These are phyloP conservation scores for Dioszegia hungarica DNA, from an alignment of 768 basidiomycete genomes.

Conservation along the genomic window DNA sequence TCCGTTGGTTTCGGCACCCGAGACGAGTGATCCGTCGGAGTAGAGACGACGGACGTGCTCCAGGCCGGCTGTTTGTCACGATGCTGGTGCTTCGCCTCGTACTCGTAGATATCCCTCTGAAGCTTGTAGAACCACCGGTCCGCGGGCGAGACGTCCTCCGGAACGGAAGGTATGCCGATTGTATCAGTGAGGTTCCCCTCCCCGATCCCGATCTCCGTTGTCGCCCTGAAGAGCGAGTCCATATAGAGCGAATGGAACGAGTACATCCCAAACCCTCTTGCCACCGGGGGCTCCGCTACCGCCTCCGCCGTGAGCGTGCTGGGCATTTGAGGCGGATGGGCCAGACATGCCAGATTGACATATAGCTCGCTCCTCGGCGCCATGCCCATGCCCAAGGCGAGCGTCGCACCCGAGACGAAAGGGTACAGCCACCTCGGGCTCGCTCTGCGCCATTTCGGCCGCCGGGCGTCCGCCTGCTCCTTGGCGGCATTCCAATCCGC, in stretches of 20 bases:
- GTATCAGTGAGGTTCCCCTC: neutral
- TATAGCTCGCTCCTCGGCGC: constrained; percentile 42
- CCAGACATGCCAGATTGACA: constrained; percentile 47
- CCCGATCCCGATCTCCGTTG: neutral
- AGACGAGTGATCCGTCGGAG: too few species aligned
- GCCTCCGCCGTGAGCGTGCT: neutral
- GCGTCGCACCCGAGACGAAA: constrained; percentile 34
- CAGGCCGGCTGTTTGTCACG: too few species aligned
- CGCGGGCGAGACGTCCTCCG: constrained; percentile 17
- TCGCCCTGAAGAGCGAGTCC: neutral
- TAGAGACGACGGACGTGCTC: too few species aligned
- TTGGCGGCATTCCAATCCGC: constrained; percentile 5
- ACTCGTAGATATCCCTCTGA: constrained; percentile 38
- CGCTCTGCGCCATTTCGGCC: constrained; percentile 37
- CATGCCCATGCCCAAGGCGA: constrained; percentile 39
- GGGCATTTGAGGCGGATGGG: constrained; percentile 38
- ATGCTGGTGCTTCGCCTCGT: constrained; percentile 14
- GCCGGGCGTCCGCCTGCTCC: constrained; percentile 17
- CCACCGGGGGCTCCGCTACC: neutral
- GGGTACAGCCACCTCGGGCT: constrained; percentile 37
- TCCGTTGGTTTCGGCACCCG: too few species aligned
- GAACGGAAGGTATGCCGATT: neutral
- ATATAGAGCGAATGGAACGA: neutral
- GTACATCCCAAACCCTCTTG: neutral
- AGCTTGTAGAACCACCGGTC: constrained; percentile 38